Evolutionary conservation across 352 stramenopile genomes (phyloP).

Genomic region (Aphanomyces astaci): DNA sequence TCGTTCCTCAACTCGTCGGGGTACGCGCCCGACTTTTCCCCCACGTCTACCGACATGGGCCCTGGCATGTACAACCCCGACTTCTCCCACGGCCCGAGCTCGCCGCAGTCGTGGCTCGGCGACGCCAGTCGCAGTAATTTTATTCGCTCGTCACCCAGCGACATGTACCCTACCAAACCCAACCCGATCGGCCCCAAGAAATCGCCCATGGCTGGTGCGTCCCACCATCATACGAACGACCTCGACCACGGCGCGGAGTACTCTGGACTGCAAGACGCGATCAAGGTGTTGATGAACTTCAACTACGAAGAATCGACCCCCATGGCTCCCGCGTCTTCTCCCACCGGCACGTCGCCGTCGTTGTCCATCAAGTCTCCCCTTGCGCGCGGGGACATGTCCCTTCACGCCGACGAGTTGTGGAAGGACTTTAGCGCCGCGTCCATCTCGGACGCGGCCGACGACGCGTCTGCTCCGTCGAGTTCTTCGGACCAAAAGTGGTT

Average conservation of each 20-base stretch:
- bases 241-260: slow-evolving; percentile 15
- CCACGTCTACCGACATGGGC: not conserved
- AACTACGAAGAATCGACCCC: not conserved
- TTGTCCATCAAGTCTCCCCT: slow-evolving; percentile 18
- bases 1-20: slow-evolving; percentile 15
- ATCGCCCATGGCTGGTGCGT: slow-evolving; percentile 7
- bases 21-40: slow-evolving; percentile 1
- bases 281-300: slow-evolving; percentile 21
- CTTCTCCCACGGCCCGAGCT: not conserved
- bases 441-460: slow-evolving; percentile 3
- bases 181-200: slow-evolving; percentile 20
- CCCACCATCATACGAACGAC: not conserved
- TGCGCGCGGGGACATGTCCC: slow-evolving; percentile 10
- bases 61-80: slow-evolving; percentile 17
- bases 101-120: slow-evolving; percentile 14
- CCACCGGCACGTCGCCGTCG: not conserved
- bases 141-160: not conserved
- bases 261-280: slow-evolving; percentile 21
- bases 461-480: not conserved
- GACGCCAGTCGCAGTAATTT: slow-evolving; percentile 14
- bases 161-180: slow-evolving; percentile 16
- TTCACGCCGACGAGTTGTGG: slow-evolving; percentile 18
- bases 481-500: not conserved
- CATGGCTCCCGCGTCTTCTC: not conserved
- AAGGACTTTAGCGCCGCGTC: slow-evolving; percentile 20